Evolutionary conservation across 441 rosid species (phyloP).

Genomic region (Sinapis alba): DNA sequence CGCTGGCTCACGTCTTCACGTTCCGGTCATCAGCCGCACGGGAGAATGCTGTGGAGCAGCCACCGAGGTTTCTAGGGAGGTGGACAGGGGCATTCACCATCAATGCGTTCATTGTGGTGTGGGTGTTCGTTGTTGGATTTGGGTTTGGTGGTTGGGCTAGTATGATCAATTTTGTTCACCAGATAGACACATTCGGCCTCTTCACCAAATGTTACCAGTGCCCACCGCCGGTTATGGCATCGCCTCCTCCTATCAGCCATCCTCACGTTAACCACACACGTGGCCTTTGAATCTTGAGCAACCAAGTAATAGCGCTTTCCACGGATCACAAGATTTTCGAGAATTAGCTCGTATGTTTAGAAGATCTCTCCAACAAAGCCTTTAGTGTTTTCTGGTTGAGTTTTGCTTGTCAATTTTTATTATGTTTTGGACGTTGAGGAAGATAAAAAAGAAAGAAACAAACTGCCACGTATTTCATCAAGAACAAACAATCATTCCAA

Average conservation of each 20-base stretch:
- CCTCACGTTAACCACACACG: slow-evolving; percentile 53
- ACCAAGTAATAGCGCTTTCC: not conserved
- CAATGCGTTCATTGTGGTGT: slow-evolving; percentile 57
- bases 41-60: slow-evolving; percentile 74
- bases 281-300: slow-evolving; percentile 39
- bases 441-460: not conserved
- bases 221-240: slow-evolving; percentile 30
- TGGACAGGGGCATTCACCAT: slow-evolving; percentile 65
- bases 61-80: slow-evolving; percentile 53
- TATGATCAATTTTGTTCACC: slow-evolving; percentile 61
- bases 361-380: not conserved
- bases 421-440: not conserved
- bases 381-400: slow-evolving; percentile 24
- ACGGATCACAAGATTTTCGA: not conserved
- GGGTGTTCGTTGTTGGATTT: slow-evolving; percentile 47
- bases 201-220: slow-evolving; percentile 77
- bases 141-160: slow-evolving; percentile 68
- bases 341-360: not conserved
- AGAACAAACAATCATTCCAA: not conserved
- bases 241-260: slow-evolving; percentile 51
- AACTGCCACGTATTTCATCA: not conserved
- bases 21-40: slow-evolving; percentile 62
- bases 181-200: slow-evolving; percentile 68
- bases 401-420: not conserved
- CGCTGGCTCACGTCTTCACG: slow-evolving; percentile 66